These are phyloP conservation scores for Aspergillus sp. DNA, from an alignment of 2,329 filamentous ascomycete genomes.

Conservation along the genomic window DNA sequence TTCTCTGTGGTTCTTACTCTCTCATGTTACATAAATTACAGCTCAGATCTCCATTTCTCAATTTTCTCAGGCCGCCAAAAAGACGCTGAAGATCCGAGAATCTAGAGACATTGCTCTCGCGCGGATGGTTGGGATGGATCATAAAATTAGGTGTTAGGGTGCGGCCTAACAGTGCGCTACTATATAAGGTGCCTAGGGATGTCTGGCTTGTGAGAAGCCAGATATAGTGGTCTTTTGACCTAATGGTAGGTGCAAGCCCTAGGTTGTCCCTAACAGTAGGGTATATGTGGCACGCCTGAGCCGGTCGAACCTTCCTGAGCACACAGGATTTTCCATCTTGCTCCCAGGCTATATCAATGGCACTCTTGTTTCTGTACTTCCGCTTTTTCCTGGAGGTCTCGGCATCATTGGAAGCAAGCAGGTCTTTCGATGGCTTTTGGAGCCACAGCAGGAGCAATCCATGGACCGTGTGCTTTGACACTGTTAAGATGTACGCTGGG, in stretches of 20 bases:
- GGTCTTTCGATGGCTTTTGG: neutral
- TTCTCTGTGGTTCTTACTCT: no score
- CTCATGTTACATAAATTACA: no score
- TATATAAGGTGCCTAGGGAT: no score
- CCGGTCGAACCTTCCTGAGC: neutral
- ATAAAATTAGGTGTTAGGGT: no score
- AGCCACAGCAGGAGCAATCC: neutral
- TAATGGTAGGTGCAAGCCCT: no score
- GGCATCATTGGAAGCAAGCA: neutral
- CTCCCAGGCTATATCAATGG: neutral
- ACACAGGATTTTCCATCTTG: neutral
- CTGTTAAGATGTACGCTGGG: neutral
- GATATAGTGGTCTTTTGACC: no score
- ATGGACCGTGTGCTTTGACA: neutral
- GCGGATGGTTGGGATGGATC: no score
- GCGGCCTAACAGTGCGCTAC: no score
- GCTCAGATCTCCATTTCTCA: neutral
- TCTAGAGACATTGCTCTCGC: neutral
- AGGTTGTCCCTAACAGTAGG: neutral
- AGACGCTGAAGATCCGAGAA: neutral
- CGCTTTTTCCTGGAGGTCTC: neutral
- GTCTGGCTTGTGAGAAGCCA: no score
- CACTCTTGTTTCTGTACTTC: neutral
- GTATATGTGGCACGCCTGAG: neutral
- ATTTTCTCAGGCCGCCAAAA: neutral